Evolutionary conservation across 257 asterid genomes (phyloP).

Genomic region (Salvia miltiorrhiza): DNA sequence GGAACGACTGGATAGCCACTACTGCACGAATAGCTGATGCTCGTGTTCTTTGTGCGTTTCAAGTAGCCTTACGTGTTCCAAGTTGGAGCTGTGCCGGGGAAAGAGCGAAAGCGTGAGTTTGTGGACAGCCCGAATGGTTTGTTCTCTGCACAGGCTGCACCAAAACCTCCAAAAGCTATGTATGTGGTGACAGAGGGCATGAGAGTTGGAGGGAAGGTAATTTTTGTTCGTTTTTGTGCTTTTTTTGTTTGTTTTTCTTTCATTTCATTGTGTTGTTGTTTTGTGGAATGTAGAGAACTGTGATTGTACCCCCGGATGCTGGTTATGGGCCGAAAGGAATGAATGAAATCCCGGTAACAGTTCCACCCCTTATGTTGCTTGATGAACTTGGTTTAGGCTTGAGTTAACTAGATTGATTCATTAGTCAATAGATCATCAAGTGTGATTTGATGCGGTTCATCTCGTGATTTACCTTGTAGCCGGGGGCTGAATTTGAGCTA

Average conservation of each 20-base stretch:
- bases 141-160: conserved; percentile 97
- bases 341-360: conserved; percentile 88
- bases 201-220: conserved; percentile 99
- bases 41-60: conserved; percentile 12
- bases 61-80: conserved; percentile 94
- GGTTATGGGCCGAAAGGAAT: conserved; percentile 87
- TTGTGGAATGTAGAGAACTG: conserved; percentile 62
- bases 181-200: conserved; percentile 83
- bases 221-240: not conserved
- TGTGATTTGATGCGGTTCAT: too few relatives aligned
- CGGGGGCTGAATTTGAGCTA: conserved; percentile 74
- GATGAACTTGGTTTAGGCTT: too few relatives aligned
- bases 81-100: conserved; percentile 87
- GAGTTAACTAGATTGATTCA: too few relatives aligned
- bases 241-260: not conserved
- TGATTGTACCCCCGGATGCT: conserved; percentile 81
- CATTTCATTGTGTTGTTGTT: not conserved
- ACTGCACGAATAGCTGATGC: conserved; percentile 29
- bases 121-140: conserved; percentile 89
- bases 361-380: not conserved
- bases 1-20: too few relatives aligned
- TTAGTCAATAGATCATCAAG: too few relatives aligned
- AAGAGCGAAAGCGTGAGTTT: conserved; percentile 92
- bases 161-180: conserved; percentile 94
- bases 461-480: conserved; percentile 47